Conservation (phyloP, 192 early-diverging fungal genomes). For the Coemansia sp. region DNA sequence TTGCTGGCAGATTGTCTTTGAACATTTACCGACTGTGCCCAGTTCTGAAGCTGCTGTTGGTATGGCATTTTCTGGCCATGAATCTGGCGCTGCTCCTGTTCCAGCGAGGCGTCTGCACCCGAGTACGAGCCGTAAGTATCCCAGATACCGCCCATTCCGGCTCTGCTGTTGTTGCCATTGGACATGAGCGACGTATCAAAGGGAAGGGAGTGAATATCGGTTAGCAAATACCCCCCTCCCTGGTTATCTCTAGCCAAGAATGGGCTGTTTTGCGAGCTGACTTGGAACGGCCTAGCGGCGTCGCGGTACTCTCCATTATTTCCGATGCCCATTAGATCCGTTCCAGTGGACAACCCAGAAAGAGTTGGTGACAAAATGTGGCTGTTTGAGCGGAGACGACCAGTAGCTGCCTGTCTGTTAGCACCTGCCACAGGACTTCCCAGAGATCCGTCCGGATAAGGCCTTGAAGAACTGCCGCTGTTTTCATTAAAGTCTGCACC, state of each 20-base stretch:
- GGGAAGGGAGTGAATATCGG: slow-evolving; percentile 21
- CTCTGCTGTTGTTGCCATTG: not conserved
- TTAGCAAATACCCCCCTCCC: slow-evolving; percentile 31
- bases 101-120: slow-evolving; percentile 7
- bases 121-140: slow-evolving; percentile 14
- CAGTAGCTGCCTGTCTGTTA: not conserved
- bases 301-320: slow-evolving; percentile 1
- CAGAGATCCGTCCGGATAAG: slow-evolving; percentile 10
- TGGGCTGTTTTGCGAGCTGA: slow-evolving; percentile 19
- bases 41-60: slow-evolving; percentile 18
- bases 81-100: slow-evolving; percentile 9
- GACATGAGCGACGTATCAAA: slow-evolving; percentile 8
- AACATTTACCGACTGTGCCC: slow-evolving; percentile 17
- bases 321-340: slow-evolving; percentile 14
- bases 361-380: slow-evolving; percentile 31
- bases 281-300: not conserved
- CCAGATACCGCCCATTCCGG: slow-evolving; percentile 11
- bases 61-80: not conserved
- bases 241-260: slow-evolving; percentile 25
- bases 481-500: not conserved
- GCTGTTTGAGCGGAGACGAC: slow-evolving; percentile 42
- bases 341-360: slow-evolving; percentile 19
- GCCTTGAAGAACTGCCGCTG: not conserved
- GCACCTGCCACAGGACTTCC: slow-evolving; percentile 22
- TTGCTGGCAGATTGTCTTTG: slow-evolving; percentile 13